Conservation (phyloP, 257 asterid genomes). For the Nicotiana noctiflora region DNA sequence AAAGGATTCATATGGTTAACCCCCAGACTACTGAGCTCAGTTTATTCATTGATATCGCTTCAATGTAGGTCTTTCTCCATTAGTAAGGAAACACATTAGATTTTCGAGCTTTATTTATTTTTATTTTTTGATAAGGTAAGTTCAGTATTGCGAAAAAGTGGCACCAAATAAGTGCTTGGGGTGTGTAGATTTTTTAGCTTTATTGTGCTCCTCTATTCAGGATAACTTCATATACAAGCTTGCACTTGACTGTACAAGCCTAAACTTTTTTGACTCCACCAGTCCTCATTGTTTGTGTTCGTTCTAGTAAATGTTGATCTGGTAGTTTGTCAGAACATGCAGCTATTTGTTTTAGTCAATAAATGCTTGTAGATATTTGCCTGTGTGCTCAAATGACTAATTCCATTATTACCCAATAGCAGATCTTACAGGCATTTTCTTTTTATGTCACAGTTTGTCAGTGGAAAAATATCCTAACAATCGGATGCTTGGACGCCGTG, state of each 20-base stretch:
- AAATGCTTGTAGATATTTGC: neutral
- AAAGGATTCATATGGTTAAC: neutral
- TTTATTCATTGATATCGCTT: neutral
- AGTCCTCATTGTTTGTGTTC: neutral
- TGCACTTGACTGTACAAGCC: neutral
- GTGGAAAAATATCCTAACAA: constrained; percentile 79
- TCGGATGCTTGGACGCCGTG: constrained; percentile 85
- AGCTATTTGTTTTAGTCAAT: neutral
- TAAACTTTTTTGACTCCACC: neutral
- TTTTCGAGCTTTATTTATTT: neutral
- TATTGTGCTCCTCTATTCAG: neutral
- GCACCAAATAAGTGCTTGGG: too few relatives aligned
- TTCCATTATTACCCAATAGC: neutral
- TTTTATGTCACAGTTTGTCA: constrained; percentile 50
- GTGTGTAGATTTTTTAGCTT: neutral
- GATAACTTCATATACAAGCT: neutral
- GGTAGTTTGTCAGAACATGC: neutral
- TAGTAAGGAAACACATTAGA: neutral
- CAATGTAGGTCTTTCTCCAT: neutral
- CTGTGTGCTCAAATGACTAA: neutral
- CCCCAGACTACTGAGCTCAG: neutral
- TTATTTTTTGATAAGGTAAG: too few relatives aligned
- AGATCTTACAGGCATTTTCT: neutral
- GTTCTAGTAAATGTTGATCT: neutral
- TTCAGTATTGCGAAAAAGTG: too few relatives aligned